A percentile compares a stretch with the other conserved stretches of the same genome.
These are phyloP conservation scores for Dendrobium officinale DNA, from an alignment of 106 monocot genomes.

Conservation along the genomic window DNA sequence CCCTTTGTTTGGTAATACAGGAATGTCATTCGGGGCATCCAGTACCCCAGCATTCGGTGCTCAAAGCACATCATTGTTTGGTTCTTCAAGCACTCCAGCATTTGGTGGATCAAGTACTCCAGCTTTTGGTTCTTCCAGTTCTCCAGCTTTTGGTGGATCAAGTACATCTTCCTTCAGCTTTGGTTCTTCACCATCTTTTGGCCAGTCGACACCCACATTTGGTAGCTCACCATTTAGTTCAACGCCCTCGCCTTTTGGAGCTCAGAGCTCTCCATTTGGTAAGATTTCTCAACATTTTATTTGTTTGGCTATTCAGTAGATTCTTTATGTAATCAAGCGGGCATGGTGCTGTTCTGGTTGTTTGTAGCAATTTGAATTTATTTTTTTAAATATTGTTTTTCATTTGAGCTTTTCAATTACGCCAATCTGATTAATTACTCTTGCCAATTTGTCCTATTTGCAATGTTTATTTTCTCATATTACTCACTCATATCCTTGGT, in stretches of 20 bases:
- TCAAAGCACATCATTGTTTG: conserved; percentile 38
- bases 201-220: conserved; percentile 51
- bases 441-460: not conserved
- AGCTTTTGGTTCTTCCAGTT: conserved; percentile 18
- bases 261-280: conserved; percentile 76
- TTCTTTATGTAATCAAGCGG: not conserved
- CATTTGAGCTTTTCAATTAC: not conserved
- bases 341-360: not conserved
- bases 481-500: not conserved
- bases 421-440: not conserved
- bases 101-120: conserved; percentile 19
- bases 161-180: conserved; percentile 22
- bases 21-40: conserved; percentile 35
- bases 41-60: conserved; percentile 47
- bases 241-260: conserved; percentile 50
- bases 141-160: conserved; percentile 18
- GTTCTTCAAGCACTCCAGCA: conserved; percentile 26
- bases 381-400: not conserved
- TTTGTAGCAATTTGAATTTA: conserved; percentile 1
- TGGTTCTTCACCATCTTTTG: conserved; percentile 39
- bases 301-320: not conserved
- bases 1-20: conserved; percentile 38
- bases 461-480: not conserved
- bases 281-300: conserved; percentile 7
- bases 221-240: conserved; percentile 66